These are phyloP conservation scores for Kodamaea kakaduensis DNA, from an alignment of 805 yeast species.

Conservation along the genomic window DNA sequence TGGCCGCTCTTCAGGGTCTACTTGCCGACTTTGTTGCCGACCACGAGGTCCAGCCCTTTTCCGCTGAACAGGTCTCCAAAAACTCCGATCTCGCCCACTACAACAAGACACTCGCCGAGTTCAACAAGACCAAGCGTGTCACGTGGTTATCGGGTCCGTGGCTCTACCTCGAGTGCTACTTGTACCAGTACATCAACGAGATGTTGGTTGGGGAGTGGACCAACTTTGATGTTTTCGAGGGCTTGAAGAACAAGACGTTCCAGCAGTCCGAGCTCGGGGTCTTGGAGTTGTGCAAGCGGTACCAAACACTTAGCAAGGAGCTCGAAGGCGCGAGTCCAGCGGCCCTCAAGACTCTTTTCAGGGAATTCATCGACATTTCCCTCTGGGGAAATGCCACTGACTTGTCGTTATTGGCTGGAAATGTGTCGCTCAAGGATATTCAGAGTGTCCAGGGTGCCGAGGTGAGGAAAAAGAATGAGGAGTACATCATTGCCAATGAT, in stretches of 20 bases:
- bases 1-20: conserved; percentile 37
- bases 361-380: conserved; percentile 82
- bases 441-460: conserved; percentile 88
- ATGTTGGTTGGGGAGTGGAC: conserved; percentile 42
- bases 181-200: conserved; percentile 64
- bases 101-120: conserved; percentile 48
- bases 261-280: conserved; percentile 72
- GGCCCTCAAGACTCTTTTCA: conserved; percentile 55
- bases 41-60: conserved; percentile 24
- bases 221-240: conserved; percentile 68
- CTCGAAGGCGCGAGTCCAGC: conserved; percentile 32
- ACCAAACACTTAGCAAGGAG: conserved; percentile 35
- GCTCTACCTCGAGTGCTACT: conserved; percentile 80
- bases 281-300: conserved; percentile 68
- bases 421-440: conserved; percentile 79
- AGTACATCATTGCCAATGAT: conserved; percentile 75
- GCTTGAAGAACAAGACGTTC: conserved; percentile 71
- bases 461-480: conserved; percentile 75
- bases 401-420: conserved; percentile 80
- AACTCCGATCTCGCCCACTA: conserved; percentile 51
- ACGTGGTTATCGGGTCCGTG: conserved; percentile 89
- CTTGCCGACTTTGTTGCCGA: conserved; percentile 42
- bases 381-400: conserved; percentile 99
- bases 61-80: conserved; percentile 31
- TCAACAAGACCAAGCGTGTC: conserved; percentile 22